These are phyloP conservation scores for Vitis hybrid DNA, from an alignment of 177 flowering plant genomes.

Conservation along the genomic window DNA sequence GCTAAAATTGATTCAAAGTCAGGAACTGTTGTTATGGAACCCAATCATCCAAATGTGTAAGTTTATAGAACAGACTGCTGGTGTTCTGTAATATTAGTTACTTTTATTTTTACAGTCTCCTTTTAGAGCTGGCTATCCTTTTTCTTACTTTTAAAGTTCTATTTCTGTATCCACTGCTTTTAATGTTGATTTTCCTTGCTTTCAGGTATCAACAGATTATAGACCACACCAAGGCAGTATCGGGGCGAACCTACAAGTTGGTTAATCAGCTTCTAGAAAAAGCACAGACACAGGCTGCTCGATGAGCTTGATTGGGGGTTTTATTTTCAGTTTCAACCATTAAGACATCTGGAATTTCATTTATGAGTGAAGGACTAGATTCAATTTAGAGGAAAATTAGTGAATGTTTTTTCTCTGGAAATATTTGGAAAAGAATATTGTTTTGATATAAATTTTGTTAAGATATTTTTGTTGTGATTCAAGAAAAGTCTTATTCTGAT, in stretches of 20 bases:
- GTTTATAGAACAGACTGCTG: slow-evolving; percentile 15
- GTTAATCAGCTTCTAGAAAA: slow-evolving; percentile 73
- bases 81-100: too few relatives aligned
- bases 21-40: slow-evolving; percentile 86
- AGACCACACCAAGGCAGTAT: slow-evolving; percentile 77
- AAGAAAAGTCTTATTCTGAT: too few relatives aligned
- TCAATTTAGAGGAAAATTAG: too few relatives aligned
- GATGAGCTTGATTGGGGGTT: slow-evolving; percentile 24
- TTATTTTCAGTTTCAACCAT: not conserved
- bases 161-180: not conserved
- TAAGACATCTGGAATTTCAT: not conserved
- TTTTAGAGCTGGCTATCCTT: not conserved
- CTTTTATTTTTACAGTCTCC: too few relatives aligned
- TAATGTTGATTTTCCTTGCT: not conserved
- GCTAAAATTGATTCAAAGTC: slow-evolving; percentile 82
- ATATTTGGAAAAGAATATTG: too few relatives aligned
- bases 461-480: too few relatives aligned
- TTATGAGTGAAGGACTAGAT: too few relatives aligned
- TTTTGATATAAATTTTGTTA: too few relatives aligned
- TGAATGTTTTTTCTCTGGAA: too few relatives aligned
- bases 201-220: slow-evolving; percentile 90
- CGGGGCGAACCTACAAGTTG: slow-evolving; percentile 71
- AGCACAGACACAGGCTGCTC: slow-evolving; percentile 58
- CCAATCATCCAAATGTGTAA: slow-evolving; percentile 83
- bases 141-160: not conserved